A percentile compares a stretch with the other conserved stretches of the same genome.
These are phyloP conservation scores for Fusarium succisae DNA, from an alignment of 2,329 filamentous ascomycete genomes.

Conservation along the genomic window DNA sequence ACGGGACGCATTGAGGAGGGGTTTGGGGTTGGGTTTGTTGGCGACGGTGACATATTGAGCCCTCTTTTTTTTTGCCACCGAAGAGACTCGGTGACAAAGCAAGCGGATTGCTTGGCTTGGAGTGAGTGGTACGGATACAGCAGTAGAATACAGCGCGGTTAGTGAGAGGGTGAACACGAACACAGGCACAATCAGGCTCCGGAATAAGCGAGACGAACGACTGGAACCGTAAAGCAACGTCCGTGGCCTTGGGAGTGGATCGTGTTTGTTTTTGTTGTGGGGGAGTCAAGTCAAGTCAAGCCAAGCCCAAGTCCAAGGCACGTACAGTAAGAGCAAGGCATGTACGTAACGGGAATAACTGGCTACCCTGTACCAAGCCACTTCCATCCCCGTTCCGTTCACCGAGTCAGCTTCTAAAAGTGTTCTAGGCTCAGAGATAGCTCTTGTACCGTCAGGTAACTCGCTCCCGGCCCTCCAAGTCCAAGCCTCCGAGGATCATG, in stretches of 20 bases:
- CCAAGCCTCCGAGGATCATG: slow-evolving; percentile 6
- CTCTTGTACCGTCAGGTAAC: slow-evolving; percentile 26
- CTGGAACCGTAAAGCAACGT: not conserved
- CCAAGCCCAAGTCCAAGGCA: not conserved
- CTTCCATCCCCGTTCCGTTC: not conserved
- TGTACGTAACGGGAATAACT: not conserved
- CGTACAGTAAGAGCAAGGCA: too few species aligned
- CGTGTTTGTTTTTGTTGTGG: slow-evolving; percentile 30
- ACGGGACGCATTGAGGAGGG: slow-evolving; percentile 43
- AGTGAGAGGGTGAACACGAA: not conserved
- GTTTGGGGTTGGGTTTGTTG: not conserved
- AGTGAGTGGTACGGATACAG: not conserved
- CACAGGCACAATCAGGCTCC: slow-evolving; percentile 14
- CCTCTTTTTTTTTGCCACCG: slow-evolving; percentile 7
- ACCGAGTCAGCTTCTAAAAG: slow-evolving; percentile 10
- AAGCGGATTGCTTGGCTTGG: not conserved
- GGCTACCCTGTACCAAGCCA: slow-evolving; percentile 25
- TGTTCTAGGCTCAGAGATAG: slow-evolving; percentile 6
- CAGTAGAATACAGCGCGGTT: slow-evolving; percentile 17
- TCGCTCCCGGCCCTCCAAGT: slow-evolving; percentile 15
- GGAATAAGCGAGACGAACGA: slow-evolving; percentile 28
- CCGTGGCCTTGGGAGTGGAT: slow-evolving; percentile 22
- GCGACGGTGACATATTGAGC: slow-evolving; percentile 4
- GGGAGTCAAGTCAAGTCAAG: slow-evolving; percentile 14
- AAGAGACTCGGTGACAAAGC: slow-evolving; percentile 1